Percentiles rank a stretch among this genome's conserved stretches.
Evolutionary conservation across 805 yeast genomes (phyloP).

Genomic region (Wickerhamomyces chaumierensis): DNA sequence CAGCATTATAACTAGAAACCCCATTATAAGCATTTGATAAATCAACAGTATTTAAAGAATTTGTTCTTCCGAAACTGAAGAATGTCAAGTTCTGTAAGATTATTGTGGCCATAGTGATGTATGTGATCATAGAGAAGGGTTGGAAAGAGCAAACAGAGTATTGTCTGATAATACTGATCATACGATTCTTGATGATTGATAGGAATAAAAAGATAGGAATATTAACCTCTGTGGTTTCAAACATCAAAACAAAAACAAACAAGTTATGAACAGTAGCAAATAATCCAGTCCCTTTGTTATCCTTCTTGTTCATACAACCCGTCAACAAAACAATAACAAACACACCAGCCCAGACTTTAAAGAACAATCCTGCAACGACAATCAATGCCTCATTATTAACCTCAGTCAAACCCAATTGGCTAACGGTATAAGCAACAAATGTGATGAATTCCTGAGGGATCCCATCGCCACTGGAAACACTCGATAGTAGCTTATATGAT

Average conservation of each 20-base stretch:
- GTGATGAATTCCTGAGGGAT: constrained; percentile 30
- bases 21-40: constrained; percentile 91
- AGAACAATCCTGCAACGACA: constrained; percentile 25
- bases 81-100: constrained; percentile 67
- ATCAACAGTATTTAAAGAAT: constrained; percentile 85
- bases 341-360: constrained; percentile 16
- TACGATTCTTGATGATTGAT: constrained; percentile 14
- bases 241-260: constrained; percentile 30
- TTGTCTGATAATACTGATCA: constrained; percentile 4
- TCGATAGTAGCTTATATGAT: constrained; percentile 44
- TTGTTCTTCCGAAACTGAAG: constrained; percentile 84
- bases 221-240: constrained; percentile 36
- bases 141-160: no score
- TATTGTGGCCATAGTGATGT: constrained; percentile 19
- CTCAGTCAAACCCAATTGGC: constrained; percentile 19
- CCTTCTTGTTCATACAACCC: no score
- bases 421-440: constrained; percentile 20
- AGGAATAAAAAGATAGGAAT: constrained; percentile 39
- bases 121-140: constrained; percentile 4
- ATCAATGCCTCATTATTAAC: constrained; percentile 21
- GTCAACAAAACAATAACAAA: constrained; percentile 17
- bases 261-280: constrained; percentile 28
- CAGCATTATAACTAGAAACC: constrained; percentile 53
- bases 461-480: constrained; percentile 39
- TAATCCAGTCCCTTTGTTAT: no score